These are phyloP conservation scores for Picea abies DNA, from an alignment of 83 land plant species.

Conservation along the genomic window DNA sequence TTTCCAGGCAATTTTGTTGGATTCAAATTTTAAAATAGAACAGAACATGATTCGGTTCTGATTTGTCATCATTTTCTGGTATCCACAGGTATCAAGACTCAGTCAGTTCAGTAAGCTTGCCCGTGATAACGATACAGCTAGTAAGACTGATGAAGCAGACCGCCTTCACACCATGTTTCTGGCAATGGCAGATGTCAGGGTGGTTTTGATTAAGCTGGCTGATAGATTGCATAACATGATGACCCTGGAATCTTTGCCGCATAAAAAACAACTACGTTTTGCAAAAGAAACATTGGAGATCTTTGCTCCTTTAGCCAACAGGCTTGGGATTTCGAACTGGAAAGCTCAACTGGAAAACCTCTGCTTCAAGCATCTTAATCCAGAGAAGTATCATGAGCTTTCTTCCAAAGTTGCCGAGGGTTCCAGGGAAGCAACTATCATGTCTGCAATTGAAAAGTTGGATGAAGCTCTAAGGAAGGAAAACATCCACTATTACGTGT, in stretches of 20 bases:
- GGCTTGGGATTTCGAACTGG: conserved; percentile 94
- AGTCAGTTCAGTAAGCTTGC: conserved; percentile 98
- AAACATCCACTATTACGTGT: conserved; percentile 56
- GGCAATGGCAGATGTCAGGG: conserved; percentile 96
- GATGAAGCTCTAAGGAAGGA: conserved; percentile 59
- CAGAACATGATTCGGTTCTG: background rate
- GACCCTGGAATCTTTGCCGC: conserved; percentile 82
- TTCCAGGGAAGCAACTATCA: conserved; percentile 68
- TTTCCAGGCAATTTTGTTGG: background rate
- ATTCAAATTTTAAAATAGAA: background rate
- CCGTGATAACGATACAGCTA: conserved; percentile 85
- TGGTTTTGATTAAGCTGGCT: conserved; percentile 92
- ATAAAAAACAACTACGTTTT: conserved; percentile 76
- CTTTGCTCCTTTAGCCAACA: conserved; percentile 87
- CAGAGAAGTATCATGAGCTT: conserved; percentile 61
- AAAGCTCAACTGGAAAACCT: conserved; percentile 91
- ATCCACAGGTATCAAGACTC: conserved; percentile 78
- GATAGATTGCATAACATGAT: conserved; percentile 98
- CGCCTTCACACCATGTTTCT: conserved; percentile 94
- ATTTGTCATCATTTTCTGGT: background rate
- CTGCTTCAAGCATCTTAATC: conserved; percentile 85
- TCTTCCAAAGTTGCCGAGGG: conserved; percentile 68
- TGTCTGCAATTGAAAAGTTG: conserved; percentile 71
- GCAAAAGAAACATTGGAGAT: conserved; percentile 95
- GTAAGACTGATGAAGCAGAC: conserved; percentile 81